Evolutionary conservation across 768 basidiomycete species (phyloP), one percentile per base, ranked within the genome.

Genomic region (Boletus vermiculosoides): DNA sequence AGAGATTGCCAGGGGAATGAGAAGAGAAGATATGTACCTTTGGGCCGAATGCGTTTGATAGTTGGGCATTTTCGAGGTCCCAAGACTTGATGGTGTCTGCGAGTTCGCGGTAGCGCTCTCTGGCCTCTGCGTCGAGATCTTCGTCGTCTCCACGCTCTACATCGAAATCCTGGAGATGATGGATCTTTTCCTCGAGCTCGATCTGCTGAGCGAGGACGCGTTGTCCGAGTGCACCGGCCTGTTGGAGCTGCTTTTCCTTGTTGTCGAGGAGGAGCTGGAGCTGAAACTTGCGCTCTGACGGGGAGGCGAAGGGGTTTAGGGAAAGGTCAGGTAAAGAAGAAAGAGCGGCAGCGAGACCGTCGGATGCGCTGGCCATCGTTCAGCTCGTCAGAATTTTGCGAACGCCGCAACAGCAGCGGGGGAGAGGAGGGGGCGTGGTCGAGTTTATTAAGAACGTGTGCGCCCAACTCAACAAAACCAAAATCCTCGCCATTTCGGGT

Each of bases 141-240:
- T 84, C 82, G 57, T 84, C 84, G 58, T 84, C 86, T 4, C 74
- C 77, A 61, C 82, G 85, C 57, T 86, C 87, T 20, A 75, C 80
- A 52, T 86, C 87, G 16, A 83, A 69, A 36, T 88, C 88, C 64
- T 92, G 88, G 51, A 96, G 79, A 67, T 89, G 88, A 44, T 83
- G 79, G 57, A 98, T 92, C 50, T 92, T 83, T 68, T 88, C 87
- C 73, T 97, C 92, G 59, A 98, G 83, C 69, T 96, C 92, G 76
- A 92, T 87, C 74, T 93, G 93, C 77, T 98, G 96, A 20, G 85
- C 83, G 59, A 98, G 86, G 65, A 98, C 85, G 71, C 92, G 89
- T 75, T 97, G 94, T 50, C 96, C 95, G 69, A 98, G 85, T 54
- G 87, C 88, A 37, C 92, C 94, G 5, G 93, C 92, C 61, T 92